phyloP scores from a whole-genome alignment of 2,329 filamentous ascomycete species.

The Davidsoniella australis region DNA sequence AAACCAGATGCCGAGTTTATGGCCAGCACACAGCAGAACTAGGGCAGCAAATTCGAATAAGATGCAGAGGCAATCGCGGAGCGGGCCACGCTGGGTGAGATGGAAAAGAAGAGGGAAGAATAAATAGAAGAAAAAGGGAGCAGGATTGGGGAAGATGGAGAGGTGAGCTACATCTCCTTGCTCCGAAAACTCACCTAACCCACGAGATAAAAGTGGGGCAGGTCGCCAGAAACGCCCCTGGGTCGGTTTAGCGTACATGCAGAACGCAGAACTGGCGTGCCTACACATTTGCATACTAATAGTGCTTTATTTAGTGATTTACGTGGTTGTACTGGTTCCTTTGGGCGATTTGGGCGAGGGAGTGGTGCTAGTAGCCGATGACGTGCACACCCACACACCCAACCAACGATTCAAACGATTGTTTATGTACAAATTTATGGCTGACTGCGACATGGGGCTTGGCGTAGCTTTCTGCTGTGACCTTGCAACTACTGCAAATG shows the following conservation, averaged over 20 bases:
- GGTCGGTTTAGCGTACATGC: constrained; percentile 3
- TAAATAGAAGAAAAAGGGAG: constrained; percentile 14
- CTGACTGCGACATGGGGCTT: constrained; percentile 7
- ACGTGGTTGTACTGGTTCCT: neutral
- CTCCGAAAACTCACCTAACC: constrained; percentile 14
- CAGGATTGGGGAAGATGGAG: constrained; percentile 14
- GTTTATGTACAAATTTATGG: constrained; percentile 1
- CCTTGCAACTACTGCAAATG: too few relatives aligned
- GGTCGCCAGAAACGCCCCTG: constrained; percentile 3
- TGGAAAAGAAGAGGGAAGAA: constrained; percentile 13
- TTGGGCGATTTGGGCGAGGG: constrained; percentile 4
- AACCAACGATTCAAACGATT: neutral
- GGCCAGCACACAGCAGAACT: neutral
- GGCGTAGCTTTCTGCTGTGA: too few relatives aligned
- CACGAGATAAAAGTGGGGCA: constrained; percentile 14
- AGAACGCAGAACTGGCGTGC: constrained; percentile 7
- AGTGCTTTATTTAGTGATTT: constrained; percentile 12
- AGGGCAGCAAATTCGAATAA: neutral
- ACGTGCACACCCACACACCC: neutral
- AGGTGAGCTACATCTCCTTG: constrained; percentile 13
- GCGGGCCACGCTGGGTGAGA: constrained; percentile 7
- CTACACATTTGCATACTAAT: neutral
- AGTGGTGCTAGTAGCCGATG: constrained; percentile 1
- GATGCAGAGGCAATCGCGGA: constrained; percentile 7
- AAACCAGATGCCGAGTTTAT: constrained; percentile 11